Evolutionary conservation across 208 protist species (phyloP).

Genomic region (Angomonas desouzai): DNA sequence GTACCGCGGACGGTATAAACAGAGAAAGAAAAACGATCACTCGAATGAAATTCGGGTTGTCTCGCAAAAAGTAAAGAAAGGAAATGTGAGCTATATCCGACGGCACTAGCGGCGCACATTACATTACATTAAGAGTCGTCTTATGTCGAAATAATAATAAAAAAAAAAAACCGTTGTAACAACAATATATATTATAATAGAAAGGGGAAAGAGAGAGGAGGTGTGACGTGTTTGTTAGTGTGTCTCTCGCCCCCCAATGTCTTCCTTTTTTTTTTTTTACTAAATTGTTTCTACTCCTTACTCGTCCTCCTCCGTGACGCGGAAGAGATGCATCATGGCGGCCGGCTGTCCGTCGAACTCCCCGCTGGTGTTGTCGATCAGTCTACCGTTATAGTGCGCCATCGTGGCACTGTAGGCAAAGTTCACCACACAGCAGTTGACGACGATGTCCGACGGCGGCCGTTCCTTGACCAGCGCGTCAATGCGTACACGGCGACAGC

Average conservation of each 20-base stretch:
- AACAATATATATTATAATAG: no score
- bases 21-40: no score
- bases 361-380: slow-evolving; percentile 22
- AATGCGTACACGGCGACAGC: slow-evolving; percentile 59
- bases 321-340: slow-evolving; percentile 36
- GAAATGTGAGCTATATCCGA: no score
- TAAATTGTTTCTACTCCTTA: not conserved
- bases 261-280: slow-evolving; percentile 8
- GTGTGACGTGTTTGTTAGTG: slow-evolving; percentile 1
- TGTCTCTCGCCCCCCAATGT: not conserved
- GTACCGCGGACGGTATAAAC: no score
- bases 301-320: slow-evolving; percentile 15
- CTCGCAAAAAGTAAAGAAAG: no score
- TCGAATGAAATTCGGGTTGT: no score
- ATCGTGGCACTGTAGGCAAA: slow-evolving; percentile 45
- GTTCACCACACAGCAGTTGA: slow-evolving; percentile 35
- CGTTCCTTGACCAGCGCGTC: slow-evolving; percentile 20
- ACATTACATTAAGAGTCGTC: no score
- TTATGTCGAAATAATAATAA: no score
- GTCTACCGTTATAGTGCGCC: slow-evolving; percentile 20
- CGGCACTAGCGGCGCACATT: no score
- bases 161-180: no score
- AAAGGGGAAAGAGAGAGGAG: not conserved
- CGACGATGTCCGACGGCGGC: slow-evolving; percentile 20
- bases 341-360: slow-evolving; percentile 24